A percentile compares a stretch with the other conserved stretches of the same genome.
phyloP scores from a whole-genome alignment of 1,284 basidiomycete genomes.

The Coniophora puteana region DNA sequence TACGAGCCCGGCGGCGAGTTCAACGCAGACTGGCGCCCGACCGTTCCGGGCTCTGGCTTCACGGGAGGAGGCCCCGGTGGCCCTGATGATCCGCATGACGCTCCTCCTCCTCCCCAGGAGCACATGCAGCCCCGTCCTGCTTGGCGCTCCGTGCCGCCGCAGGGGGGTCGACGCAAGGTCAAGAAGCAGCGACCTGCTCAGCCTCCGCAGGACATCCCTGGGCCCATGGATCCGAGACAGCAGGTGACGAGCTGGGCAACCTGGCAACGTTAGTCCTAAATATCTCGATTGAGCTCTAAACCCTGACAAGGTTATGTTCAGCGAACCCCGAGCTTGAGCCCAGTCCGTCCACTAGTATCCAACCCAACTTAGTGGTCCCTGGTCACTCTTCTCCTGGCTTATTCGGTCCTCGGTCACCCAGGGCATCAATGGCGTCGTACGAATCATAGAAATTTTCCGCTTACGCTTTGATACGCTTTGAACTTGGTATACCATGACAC shows the following conservation, averaged over 20 bases:
- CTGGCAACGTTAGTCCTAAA: conserved; percentile 60
- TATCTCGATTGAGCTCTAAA: no score
- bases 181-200: conserved; percentile 34
- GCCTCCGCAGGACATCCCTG: conserved; percentile 28
- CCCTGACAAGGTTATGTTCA: conserved; percentile 20
- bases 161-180: conserved; percentile 35
- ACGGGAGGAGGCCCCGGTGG: no score
- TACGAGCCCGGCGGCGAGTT: conserved; percentile 76
- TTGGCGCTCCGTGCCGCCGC: conserved; percentile 51
- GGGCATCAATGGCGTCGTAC: no score
- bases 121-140: conserved; percentile 42
- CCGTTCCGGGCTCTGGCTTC: no score
- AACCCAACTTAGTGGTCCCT: conserved; percentile 53
- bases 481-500: no score
- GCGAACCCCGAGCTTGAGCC: conserved; percentile 46
- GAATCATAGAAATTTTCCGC: no score
- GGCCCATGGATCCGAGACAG: conserved; percentile 31
- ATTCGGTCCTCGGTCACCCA: conserved; percentile 60
- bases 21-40: conserved; percentile 61
- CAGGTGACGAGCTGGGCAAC: conserved; percentile 54
- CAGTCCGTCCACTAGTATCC: conserved; percentile 47
- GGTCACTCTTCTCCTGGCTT: conserved; percentile 52
- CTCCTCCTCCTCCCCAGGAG: conserved; percentile 37
- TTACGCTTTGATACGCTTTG: no score
- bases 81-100: conserved; percentile 37